Conservation (phyloP, 176 grass and related monocot genomes). For the Paspalum notatum region DNA sequence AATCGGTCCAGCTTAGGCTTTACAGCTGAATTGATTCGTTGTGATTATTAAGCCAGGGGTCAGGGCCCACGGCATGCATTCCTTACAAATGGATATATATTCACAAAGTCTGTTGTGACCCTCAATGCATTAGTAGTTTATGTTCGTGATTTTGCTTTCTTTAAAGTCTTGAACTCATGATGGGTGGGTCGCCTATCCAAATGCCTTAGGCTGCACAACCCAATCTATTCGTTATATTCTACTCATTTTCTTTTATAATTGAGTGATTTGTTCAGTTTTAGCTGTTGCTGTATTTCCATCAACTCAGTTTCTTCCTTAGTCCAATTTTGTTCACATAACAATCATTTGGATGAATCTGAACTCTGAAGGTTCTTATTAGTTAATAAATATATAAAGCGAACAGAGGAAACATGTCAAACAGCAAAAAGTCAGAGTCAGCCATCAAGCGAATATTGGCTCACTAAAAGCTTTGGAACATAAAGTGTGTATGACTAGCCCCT, state of each 20-base stretch:
- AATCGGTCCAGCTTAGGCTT: not conserved
- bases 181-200: not conserved
- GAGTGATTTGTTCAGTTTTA: not conserved
- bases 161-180: slow-evolving; percentile 20
- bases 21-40: not conserved
- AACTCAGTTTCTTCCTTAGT: not conserved
- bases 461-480: not conserved
- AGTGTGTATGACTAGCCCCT: not conserved
- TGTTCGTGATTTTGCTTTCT: slow-evolving; percentile 20
- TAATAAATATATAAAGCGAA: slow-evolving; percentile 8
- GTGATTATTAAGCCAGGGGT: not conserved
- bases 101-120: slow-evolving; percentile 2
- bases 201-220: not conserved
- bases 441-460: slow-evolving; percentile 27
- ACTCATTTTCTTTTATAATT: not conserved
- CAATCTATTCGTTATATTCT: not conserved
- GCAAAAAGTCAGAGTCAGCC: not conserved
- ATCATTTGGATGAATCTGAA: slow-evolving; percentile 6
- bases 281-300: not conserved
- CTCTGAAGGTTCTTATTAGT: not conserved
- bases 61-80: not conserved
- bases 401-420: slow-evolving; percentile 12
- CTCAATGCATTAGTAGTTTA: not conserved
- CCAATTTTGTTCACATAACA: not conserved
- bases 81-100: slow-evolving; percentile 19